Evolutionary conservation across 1,139 yeast species (phyloP).

Genomic region (Hansenula sp.): DNA sequence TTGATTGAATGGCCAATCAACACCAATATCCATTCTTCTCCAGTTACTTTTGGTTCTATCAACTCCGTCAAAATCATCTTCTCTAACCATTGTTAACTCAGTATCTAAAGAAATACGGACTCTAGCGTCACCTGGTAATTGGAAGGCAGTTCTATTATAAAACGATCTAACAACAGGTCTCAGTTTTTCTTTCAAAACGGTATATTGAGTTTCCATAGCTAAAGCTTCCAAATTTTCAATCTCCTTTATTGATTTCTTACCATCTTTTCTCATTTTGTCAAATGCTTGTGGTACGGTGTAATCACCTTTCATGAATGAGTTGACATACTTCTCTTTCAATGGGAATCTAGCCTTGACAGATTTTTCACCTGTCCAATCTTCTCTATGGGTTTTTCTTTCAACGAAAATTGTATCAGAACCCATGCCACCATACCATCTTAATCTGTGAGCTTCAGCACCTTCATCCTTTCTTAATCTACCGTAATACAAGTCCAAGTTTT

Average conservation of each 20-base stretch:
- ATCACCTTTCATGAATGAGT: slow-evolving; percentile 75
- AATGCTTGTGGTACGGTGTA: slow-evolving; percentile 87
- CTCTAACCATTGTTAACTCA: slow-evolving; percentile 92
- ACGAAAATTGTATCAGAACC: slow-evolving; percentile 86
- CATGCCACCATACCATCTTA: slow-evolving; percentile 99
- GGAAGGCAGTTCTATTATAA: slow-evolving; percentile 97
- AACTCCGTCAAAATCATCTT: slow-evolving; percentile 90
- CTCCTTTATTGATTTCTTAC: slow-evolving; percentile 81
- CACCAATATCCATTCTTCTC: slow-evolving; percentile 98
- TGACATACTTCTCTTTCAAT: slow-evolving; percentile 85
- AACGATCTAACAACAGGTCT: slow-evolving; percentile 96
- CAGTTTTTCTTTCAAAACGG: slow-evolving; percentile 75
- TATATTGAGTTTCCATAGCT: slow-evolving; percentile 90
- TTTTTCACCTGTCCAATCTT: slow-evolving; percentile 99
- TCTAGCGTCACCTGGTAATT: slow-evolving; percentile 97
- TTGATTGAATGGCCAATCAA: slow-evolving; percentile 90
- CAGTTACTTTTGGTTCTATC: slow-evolving; percentile 91
- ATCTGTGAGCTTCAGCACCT: slow-evolving; percentile 98
- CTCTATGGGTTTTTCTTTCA: slow-evolving; percentile 96
- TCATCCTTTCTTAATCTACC: slow-evolving; percentile 95
- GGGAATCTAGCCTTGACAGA: slow-evolving; percentile 96
- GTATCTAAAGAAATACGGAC: slow-evolving; percentile 97
- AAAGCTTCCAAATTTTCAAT: slow-evolving; percentile 88
- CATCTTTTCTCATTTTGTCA: slow-evolving; percentile 89
- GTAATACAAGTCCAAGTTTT: slow-evolving; percentile 82